Percentiles rank a stretch among this genome's conserved stretches.
Evolutionary conservation across 129 eudicot genomes (phyloP).

Genomic region (Chrysanthemum makinoi): DNA sequence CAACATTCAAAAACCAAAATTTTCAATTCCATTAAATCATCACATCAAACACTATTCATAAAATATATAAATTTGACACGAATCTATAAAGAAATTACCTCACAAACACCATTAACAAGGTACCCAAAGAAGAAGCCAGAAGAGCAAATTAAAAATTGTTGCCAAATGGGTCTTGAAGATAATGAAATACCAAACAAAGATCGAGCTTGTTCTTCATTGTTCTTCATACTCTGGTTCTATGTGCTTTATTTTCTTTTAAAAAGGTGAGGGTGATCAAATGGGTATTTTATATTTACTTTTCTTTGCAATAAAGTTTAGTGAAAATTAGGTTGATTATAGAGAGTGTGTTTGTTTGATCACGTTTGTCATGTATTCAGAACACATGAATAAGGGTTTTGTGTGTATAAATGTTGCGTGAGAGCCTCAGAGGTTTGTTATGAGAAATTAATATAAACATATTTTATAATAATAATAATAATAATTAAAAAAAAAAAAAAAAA

Average conservation of each 20-base stretch:
- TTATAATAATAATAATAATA: too few species aligned
- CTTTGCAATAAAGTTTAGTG: not conserved
- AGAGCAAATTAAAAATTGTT: slow-evolving; percentile 73
- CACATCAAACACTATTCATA: not conserved
- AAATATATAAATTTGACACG: not conserved
- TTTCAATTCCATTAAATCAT: not conserved
- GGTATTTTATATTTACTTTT: not conserved
- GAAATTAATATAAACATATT: too few species aligned
- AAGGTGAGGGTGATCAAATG: not conserved
- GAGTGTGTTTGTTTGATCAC: not conserved
- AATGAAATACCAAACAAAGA: slow-evolving; percentile 61
- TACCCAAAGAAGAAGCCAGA: slow-evolving; percentile 86
- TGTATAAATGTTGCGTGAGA: not conserved
- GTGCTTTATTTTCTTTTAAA: not conserved
- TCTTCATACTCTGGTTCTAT: slow-evolving; percentile 37
- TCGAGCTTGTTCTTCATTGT: slow-evolving; percentile 58
- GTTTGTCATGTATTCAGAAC: not conserved
- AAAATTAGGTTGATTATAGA: not conserved
- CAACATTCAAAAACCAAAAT: not conserved
- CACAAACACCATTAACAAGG: slow-evolving; percentile 78
- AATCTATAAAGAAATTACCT: slow-evolving; percentile 32
- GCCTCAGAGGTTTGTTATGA: too few species aligned
- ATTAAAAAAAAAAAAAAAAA: too few species aligned
- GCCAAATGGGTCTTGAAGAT: slow-evolving; percentile 57
- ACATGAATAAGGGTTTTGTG: not conserved